phyloP scores from a whole-genome alignment of 768 basidiomycete species.

The Kwoniella botswanensis region DNA sequence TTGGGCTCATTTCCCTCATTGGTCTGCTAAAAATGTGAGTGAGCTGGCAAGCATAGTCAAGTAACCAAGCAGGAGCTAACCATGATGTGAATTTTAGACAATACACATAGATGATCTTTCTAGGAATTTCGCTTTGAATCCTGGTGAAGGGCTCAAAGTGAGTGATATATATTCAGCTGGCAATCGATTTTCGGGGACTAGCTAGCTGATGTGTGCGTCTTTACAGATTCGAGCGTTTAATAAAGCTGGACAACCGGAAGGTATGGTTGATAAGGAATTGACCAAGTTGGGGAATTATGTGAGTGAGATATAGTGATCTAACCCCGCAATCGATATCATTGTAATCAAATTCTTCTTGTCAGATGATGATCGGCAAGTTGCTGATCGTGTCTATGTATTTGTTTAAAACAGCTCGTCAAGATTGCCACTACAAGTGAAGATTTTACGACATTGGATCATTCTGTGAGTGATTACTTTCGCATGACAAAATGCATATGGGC shows the following conservation, averaged over 20 bases:
- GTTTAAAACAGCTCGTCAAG: slow-evolving; percentile 62
- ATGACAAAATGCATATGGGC: too few relatives aligned
- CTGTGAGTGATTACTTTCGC: slow-evolving; percentile 61
- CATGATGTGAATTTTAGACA: slow-evolving; percentile 64
- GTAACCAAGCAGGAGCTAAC: too few relatives aligned
- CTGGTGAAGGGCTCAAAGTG: slow-evolving; percentile 74
- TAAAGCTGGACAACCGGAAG: slow-evolving; percentile 70
- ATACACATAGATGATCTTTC: slow-evolving; percentile 89
- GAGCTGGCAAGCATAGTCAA: background rate
- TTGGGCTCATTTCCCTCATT: slow-evolving; percentile 84
- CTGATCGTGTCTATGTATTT: background rate
- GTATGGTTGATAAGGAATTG: slow-evolving; percentile 70
- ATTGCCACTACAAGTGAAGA: slow-evolving; percentile 66
- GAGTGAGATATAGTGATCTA: slow-evolving; percentile 5
- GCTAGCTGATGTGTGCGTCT: background rate
- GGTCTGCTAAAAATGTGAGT: slow-evolving; percentile 59
- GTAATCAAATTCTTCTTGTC: too few relatives aligned
- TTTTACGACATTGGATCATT: slow-evolving; percentile 70
- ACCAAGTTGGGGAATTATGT: slow-evolving; percentile 34
- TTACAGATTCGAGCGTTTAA: slow-evolving; percentile 73
- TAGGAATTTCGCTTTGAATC: slow-evolving; percentile 87
- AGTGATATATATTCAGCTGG: background rate
- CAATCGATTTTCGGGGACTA: background rate
- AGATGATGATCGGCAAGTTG: background rate
- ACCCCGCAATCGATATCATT: too few relatives aligned